Conservation (phyloP, 2,329 filamentous ascomycete genomes). For the Fusarium irregulare region DNA sequence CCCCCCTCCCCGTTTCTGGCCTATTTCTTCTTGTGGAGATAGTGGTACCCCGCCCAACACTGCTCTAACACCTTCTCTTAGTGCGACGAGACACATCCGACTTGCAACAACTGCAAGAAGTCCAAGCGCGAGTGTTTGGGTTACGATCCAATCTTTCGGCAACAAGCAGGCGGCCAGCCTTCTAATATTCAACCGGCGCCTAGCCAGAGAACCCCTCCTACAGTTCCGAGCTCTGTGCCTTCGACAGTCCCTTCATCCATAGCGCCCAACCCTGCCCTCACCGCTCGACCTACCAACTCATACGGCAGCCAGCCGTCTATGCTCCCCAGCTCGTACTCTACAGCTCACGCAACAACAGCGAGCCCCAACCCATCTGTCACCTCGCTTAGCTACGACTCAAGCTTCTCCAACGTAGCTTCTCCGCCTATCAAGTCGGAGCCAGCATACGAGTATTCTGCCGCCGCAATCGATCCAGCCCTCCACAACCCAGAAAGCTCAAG, state of each 20-base stretch:
- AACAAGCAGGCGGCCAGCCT: constrained; percentile 77
- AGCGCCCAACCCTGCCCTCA: constrained; percentile 41
- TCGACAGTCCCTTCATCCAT: constrained; percentile 44
- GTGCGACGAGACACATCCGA: constrained; percentile 96
- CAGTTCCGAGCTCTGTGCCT: constrained; percentile 47
- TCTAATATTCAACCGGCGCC: constrained; percentile 60
- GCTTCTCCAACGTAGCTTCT: constrained; percentile 47
- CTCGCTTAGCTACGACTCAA: constrained; percentile 51
- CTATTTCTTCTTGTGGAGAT: constrained; percentile 36
- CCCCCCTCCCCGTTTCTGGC: constrained; percentile 7
- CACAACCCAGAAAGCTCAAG: constrained; percentile 53
- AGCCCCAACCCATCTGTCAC: constrained; percentile 49
- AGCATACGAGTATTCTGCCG: constrained; percentile 65
- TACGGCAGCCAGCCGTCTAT: constrained; percentile 61
- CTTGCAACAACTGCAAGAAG: constrained; percentile 90
- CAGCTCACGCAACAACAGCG: constrained; percentile 49
- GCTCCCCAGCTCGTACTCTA: constrained; percentile 57
- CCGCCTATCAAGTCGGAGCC: constrained; percentile 53
- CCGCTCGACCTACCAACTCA: constrained; percentile 51
- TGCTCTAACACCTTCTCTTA: constrained; percentile 45
- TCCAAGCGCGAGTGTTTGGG: constrained; percentile 88
- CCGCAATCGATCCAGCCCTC: constrained; percentile 74
- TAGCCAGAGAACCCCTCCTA: constrained; percentile 50
- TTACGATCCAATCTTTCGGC: constrained; percentile 89
- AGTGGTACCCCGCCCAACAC: constrained; percentile 30